These are phyloP conservation scores for Fragaria vesca DNA, from an alignment of 306 rosid species.

Conservation along the genomic window DNA sequence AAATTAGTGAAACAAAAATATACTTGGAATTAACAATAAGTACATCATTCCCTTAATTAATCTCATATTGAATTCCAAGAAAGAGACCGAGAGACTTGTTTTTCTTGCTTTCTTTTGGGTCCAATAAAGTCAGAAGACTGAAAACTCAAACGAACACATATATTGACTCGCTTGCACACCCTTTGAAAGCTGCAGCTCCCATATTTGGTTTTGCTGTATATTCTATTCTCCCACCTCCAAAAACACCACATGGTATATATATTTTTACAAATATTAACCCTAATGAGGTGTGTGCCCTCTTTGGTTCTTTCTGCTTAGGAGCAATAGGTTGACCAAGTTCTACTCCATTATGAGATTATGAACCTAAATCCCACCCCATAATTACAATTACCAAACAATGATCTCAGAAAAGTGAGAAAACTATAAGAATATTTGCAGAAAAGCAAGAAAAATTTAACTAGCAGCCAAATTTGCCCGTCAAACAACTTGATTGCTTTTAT, in stretches of 20 bases:
- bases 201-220: not conserved
- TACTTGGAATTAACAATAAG: not conserved
- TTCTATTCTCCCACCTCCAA: not conserved
- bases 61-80: not conserved
- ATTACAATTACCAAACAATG: not conserved
- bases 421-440: not conserved
- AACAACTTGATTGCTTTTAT: slow-evolving; percentile 7
- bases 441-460: not conserved
- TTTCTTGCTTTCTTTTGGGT: not conserved
- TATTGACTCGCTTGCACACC: not conserved
- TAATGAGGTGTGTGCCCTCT: not conserved
- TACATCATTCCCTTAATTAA: not conserved
- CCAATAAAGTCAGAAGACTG: not conserved
- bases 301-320: not conserved
- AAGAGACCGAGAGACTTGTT: slow-evolving; percentile 7
- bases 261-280: not conserved
- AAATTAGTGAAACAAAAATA: not conserved
- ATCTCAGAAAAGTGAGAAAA: not conserved
- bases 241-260: not conserved
- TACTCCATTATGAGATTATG: not conserved
- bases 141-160: slow-evolving; percentile 13
- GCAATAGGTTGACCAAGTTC: slow-evolving; percentile 30
- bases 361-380: not conserved
- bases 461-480: slow-evolving; percentile 40
- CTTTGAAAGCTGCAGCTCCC: slow-evolving; percentile 8